Conservation (phyloP, 2,329 filamentous ascomycete genomes). For the Fusarium annulatum region DNA sequence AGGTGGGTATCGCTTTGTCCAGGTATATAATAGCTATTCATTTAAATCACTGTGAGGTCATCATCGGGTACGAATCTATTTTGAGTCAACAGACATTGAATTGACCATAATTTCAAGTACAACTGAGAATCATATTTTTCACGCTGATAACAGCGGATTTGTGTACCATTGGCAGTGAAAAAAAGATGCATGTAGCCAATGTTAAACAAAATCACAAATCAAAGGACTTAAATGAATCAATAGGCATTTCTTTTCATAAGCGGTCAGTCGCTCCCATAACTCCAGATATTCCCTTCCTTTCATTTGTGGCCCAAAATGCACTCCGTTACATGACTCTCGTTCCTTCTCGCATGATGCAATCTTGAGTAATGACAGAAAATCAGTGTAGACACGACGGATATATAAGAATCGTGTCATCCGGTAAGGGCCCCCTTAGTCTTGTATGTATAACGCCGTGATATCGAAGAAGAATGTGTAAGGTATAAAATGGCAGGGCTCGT, state of each 20-base stretch:
- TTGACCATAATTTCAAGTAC: background rate
- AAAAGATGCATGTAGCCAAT: background rate
- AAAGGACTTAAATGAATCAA: slow-evolving; percentile 12
- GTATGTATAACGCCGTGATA: slow-evolving; percentile 26
- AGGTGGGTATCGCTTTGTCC: background rate
- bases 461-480: slow-evolving; percentile 1
- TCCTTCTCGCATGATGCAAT: slow-evolving; percentile 27
- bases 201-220: background rate
- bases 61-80: background rate
- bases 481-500: background rate
- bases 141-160: background rate
- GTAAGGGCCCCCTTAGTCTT: slow-evolving; percentile 16
- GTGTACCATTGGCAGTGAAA: background rate
- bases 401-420: slow-evolving; percentile 10
- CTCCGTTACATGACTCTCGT: slow-evolving; percentile 17
- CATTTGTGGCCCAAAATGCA: slow-evolving; percentile 26
- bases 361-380: slow-evolving; percentile 30
- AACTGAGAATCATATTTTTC: background rate
- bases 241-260: slow-evolving; percentile 31
- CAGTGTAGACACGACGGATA: slow-evolving; percentile 16
- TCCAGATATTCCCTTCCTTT: slow-evolving; percentile 28
- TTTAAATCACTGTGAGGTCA: background rate
- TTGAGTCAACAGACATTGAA: background rate
- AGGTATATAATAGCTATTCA: background rate
- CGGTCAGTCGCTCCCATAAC: slow-evolving; percentile 33